phyloP scores from a whole-genome alignment of 208 protist genomes.

The Leptomonas seymouri region DNA sequence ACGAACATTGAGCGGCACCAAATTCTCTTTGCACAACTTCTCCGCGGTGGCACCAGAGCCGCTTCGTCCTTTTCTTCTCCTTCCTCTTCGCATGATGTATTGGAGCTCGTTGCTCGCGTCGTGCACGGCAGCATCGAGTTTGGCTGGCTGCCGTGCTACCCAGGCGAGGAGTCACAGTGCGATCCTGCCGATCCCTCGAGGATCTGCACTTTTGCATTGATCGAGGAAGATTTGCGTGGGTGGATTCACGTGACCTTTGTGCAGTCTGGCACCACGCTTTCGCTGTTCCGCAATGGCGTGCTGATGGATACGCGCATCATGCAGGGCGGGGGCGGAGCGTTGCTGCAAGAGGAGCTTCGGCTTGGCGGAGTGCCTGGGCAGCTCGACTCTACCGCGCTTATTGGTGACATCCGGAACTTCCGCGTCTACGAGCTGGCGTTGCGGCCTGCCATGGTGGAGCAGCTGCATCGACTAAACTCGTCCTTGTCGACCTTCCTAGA shows the following conservation, averaged over 20 bases:
- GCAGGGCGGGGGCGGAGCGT: conserved; percentile 24
- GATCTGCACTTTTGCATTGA: conserved; percentile 28
- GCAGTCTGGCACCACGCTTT: conserved; percentile 55
- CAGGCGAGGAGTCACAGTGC: conserved; percentile 23
- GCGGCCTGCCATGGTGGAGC: conserved; percentile 51
- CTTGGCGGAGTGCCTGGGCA: conserved; percentile 60
- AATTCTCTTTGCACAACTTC: conserved; percentile 70
- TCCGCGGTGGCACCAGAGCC: conserved; percentile 12
- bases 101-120: conserved; percentile 59
- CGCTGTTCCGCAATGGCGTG: conserved; percentile 66
- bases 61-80: not conserved
- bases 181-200: conserved; percentile 8
- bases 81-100: conserved; percentile 10
- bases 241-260: conserved; percentile 84
- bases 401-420: conserved; percentile 77
- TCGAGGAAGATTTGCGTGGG: conserved; percentile 14
- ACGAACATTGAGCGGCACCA: conserved; percentile 54
- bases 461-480: conserved; percentile 40
- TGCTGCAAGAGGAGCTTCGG: conserved; percentile 67
- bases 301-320: conserved; percentile 48
- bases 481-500: conserved; percentile 42
- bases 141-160: conserved; percentile 44
- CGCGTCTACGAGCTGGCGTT: conserved; percentile 74
- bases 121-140: conserved; percentile 53
- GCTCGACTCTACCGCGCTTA: conserved; percentile 36